These are phyloP conservation scores for Beauveria caledonica DNA, from an alignment of 2,329 filamentous ascomycete species.

Conservation along the genomic window DNA sequence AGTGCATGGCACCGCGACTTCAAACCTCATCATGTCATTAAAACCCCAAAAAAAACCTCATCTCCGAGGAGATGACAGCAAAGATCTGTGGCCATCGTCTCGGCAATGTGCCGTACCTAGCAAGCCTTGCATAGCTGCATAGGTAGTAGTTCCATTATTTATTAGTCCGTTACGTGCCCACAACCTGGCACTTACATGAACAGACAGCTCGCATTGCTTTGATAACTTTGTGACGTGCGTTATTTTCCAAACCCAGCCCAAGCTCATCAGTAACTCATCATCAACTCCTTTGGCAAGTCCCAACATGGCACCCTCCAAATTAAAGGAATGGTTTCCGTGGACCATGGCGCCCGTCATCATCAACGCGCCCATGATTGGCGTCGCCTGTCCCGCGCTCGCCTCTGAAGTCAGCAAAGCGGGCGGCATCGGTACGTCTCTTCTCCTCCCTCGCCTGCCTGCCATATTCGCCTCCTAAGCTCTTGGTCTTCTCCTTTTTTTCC, in stretches of 20 bases:
- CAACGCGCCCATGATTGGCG: conserved; percentile 31
- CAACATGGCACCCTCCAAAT: conserved; percentile 19
- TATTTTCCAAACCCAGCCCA: neutral
- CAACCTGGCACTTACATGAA: neutral
- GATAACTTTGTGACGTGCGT: neutral
- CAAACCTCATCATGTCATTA: too few relatives aligned
- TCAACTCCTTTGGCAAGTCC: neutral
- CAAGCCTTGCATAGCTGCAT: too few relatives aligned
- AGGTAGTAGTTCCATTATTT: neutral
- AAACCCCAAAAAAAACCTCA: too few relatives aligned
- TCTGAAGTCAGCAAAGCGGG: conserved; percentile 30
- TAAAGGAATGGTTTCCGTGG: conserved; percentile 25
- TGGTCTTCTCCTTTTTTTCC: neutral
- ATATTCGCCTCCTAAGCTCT: neutral
- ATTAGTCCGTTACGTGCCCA: neutral
- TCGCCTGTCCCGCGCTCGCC: conserved; percentile 25
- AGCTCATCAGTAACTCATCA: neutral
- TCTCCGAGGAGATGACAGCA: too few relatives aligned
- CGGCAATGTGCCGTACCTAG: too few relatives aligned
- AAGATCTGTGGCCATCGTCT: too few relatives aligned
- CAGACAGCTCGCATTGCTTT: neutral
- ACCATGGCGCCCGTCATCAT: conserved; percentile 22
- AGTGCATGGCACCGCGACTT: too few relatives aligned
- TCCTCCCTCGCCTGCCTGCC: neutral
- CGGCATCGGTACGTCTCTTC: conserved; percentile 24